phyloP scores from a whole-genome alignment of 306 rosid genomes.

The Lathyrus oleraceus region DNA sequence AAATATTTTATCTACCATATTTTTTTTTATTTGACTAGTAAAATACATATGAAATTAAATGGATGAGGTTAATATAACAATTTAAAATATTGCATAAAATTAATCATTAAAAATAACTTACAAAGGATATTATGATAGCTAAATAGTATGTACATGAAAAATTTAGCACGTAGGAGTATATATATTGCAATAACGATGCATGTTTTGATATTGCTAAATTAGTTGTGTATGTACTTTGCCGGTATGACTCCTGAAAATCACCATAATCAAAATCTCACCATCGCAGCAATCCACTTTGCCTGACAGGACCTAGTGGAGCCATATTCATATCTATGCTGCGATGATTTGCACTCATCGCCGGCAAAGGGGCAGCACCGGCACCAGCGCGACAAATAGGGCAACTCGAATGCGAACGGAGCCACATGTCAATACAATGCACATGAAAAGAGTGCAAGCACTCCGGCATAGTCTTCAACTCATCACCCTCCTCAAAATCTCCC shows the following conservation, averaged over 20 bases:
- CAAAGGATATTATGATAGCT: not conserved
- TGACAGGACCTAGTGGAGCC: slow-evolving; percentile 14
- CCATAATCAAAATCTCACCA: not conserved
- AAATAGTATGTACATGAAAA: not conserved
- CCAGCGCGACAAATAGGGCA: slow-evolving; percentile 64
- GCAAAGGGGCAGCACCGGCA: slow-evolving; percentile 38
- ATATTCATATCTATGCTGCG: slow-evolving; percentile 12
- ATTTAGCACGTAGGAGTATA: not conserved
- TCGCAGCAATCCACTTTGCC: not conserved
- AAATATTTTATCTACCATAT: too few relatives aligned
- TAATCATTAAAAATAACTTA: not conserved
- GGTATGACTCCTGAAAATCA: not conserved
- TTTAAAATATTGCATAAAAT: not conserved
- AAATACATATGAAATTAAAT: too few relatives aligned
- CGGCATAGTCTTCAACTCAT: slow-evolving; percentile 55
- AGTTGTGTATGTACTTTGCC: not conserved
- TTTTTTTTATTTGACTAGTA: too few relatives aligned
- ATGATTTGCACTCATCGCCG: not conserved
- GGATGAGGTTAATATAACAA: not conserved
- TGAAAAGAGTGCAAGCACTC: slow-evolving; percentile 73
- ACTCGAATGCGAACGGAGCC: slow-evolving; percentile 57
- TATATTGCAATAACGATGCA: not conserved
- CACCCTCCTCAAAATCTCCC: slow-evolving; percentile 67
- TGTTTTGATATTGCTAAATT: not conserved
- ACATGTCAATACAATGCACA: slow-evolving; percentile 60